Evolutionary conservation across 306 rosid species (phyloP).

Genomic region (Geum urbanum): DNA sequence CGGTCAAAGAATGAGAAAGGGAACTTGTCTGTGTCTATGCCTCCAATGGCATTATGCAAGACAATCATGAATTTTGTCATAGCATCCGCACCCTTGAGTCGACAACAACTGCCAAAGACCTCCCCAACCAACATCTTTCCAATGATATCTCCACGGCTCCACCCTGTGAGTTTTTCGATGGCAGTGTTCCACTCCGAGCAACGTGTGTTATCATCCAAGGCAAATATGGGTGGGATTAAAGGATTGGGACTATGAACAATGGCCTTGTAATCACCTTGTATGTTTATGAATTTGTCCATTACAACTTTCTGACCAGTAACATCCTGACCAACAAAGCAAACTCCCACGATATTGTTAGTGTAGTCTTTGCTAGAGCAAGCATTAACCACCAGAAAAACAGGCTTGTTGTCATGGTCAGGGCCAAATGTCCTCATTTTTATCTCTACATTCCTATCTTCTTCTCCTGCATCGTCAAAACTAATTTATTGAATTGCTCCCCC

Average conservation of each 20-base stretch:
- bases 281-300: slow-evolving; percentile 93
- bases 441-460: slow-evolving; percentile 93
- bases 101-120: slow-evolving; percentile 86
- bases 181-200: slow-evolving; percentile 99
- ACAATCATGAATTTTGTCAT: slow-evolving; percentile 93
- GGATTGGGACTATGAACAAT: slow-evolving; percentile 92
- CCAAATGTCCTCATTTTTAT: slow-evolving; percentile 86
- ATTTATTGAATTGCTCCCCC: slow-evolving; percentile 30
- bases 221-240: slow-evolving; percentile 96
- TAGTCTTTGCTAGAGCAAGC: slow-evolving; percentile 98
- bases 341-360: slow-evolving; percentile 78
- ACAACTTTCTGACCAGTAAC: slow-evolving; percentile 89
- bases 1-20: slow-evolving; percentile 72
- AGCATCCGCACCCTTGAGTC: slow-evolving; percentile 82
- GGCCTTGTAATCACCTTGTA: slow-evolving; percentile 97
- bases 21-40: slow-evolving; percentile 71
- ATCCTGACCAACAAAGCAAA: slow-evolving; percentile 99
- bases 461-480: slow-evolving; percentile 69
- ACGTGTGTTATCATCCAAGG: slow-evolving; percentile 88
- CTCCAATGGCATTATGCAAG: slow-evolving; percentile 85
- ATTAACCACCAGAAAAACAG: slow-evolving; percentile 84
- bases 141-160: slow-evolving; percentile 61
- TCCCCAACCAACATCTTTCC: slow-evolving; percentile 96
- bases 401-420: slow-evolving; percentile 51
- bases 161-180: slow-evolving; percentile 93